These are phyloP conservation scores for Diospyros kaki DNA, from an alignment of 148 eudicot genomes.

Conservation along the genomic window DNA sequence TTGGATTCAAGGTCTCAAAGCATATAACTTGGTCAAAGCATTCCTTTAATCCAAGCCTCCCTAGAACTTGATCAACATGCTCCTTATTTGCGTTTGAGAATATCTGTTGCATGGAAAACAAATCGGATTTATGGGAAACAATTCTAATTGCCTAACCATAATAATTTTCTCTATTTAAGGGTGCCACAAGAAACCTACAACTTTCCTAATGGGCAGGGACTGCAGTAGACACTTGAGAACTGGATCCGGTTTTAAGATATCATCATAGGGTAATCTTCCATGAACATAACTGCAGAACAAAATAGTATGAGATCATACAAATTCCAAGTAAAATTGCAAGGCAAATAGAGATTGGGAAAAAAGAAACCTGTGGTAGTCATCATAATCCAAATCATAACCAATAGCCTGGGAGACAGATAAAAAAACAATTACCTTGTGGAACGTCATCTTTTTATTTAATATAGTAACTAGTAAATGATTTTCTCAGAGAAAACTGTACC, in stretches of 20 bases:
- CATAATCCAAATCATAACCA: conserved; percentile 84
- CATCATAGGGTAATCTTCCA: conserved; percentile 88
- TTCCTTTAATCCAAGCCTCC: too few species aligned
- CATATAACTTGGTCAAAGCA: too few species aligned
- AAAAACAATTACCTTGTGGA: not conserved
- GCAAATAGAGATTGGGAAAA: not conserved
- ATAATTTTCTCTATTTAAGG: not conserved
- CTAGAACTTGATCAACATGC: too few species aligned
- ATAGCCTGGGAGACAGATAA: conserved; percentile 51
- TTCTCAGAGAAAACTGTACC: conserved; percentile 30
- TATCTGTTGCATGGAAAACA: too few species aligned
- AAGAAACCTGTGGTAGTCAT: conserved; percentile 75
- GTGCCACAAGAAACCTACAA: conserved; percentile 43
- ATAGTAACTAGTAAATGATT: not conserved
- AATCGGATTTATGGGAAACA: too few species aligned
- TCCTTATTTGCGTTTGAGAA: too few species aligned
- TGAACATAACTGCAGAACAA: conserved; percentile 65
- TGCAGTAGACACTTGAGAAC: conserved; percentile 63
- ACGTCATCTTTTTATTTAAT: not conserved
- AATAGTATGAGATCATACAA: not conserved
- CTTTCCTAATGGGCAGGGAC: conserved; percentile 73
- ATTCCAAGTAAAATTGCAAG: not conserved
- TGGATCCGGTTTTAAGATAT: conserved; percentile 66
- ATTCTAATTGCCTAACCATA: not conserved
- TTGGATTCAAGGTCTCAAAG: too few species aligned